Base-by-base conservation (phyloP, 2,329 filamentous ascomycete species). In the Rhytidhysteron rufulum region DNA sequence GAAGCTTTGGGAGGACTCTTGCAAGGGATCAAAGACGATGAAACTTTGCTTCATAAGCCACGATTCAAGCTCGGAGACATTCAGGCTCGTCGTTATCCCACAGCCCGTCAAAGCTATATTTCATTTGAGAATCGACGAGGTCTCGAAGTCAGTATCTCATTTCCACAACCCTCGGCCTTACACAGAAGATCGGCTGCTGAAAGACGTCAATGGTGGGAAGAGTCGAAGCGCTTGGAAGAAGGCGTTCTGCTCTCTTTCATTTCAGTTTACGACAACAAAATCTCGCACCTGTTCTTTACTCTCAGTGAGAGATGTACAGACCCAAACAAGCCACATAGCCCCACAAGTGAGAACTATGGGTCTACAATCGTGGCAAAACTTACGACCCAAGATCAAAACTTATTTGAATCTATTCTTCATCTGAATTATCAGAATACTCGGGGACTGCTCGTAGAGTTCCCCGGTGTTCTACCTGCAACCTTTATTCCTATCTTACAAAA, bases 201-300 rank as follows among this genome's bases (percentile, higher is more conserved):
- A n/a, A 48, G 45, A n/a, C 35, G 17, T 2, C 44, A 37, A 20
- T 65, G 55, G 60, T 62, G 57, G 61, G 47, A 54, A 11, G 58
- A 62, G 1, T 57, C 52, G 0, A 53, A 42, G 13, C 46, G 55
- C 15, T 37, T 64, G 0, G 42, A 47, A 6, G 40, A 49, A 10
- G 60, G 57, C 1, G 42, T 51, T 15, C 44, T 64, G 2, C 47
- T 64, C 4, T 63, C 54, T 1, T 58, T 52, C 25, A 53, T 58
- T 19, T 51, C 37, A 33, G 25, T 47, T 1, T 30, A 53, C 2
- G 33, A 45, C 2, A 22, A n/a, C 4, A 5, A 25, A 6, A 47
- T 56, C 5, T 42, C 57, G 21, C 56, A 59, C 18, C 6, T 56
- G 2, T 64, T 63, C 40, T 47, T 61, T 8, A 55, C 42, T 4